phyloP scores from a whole-genome alignment of 345 rosid genomes.

The Zanthoxylum bungeanum region DNA sequence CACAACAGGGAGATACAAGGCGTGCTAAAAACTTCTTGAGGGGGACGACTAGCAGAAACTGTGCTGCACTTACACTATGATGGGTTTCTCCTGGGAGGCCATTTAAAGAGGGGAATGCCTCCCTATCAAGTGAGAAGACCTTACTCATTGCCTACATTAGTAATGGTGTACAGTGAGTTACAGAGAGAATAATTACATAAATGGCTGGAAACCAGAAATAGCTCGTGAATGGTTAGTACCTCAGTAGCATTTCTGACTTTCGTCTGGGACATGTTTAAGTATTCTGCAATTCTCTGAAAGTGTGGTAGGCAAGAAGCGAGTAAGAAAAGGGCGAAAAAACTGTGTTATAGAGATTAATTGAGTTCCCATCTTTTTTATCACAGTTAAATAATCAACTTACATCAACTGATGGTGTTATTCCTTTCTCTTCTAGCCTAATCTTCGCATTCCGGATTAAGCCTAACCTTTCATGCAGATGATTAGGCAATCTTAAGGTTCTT shows the following conservation, averaged over 20 bases:
- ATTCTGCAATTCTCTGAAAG: conserved; percentile 84
- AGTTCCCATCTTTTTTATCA: background rate
- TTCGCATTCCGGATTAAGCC: conserved; percentile 88
- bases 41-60: conserved; percentile 9
- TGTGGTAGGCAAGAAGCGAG: background rate
- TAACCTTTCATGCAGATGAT: conserved; percentile 80
- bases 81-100: conserved; percentile 92
- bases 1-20: background rate
- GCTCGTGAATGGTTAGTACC: conserved; percentile 34
- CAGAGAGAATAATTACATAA: background rate
- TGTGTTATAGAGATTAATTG: background rate
- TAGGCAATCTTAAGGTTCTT: conserved; percentile 82
- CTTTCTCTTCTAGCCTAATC: conserved; percentile 77
- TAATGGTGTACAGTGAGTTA: conserved; percentile 17
- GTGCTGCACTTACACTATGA: conserved; percentile 63
- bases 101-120: conserved; percentile 78
- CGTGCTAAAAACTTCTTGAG: background rate
- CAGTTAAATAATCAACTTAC: conserved; percentile 43
- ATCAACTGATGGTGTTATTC: conserved; percentile 79
- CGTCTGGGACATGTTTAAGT: conserved; percentile 81
- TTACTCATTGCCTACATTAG: conserved; percentile 64
- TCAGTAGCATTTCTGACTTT: conserved; percentile 95
- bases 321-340: background rate
- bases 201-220: background rate
- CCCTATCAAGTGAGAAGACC: conserved; percentile 88